phyloP scores from a whole-genome alignment of 176 grass and related monocot genomes.

The Oryza rufipogon region DNA sequence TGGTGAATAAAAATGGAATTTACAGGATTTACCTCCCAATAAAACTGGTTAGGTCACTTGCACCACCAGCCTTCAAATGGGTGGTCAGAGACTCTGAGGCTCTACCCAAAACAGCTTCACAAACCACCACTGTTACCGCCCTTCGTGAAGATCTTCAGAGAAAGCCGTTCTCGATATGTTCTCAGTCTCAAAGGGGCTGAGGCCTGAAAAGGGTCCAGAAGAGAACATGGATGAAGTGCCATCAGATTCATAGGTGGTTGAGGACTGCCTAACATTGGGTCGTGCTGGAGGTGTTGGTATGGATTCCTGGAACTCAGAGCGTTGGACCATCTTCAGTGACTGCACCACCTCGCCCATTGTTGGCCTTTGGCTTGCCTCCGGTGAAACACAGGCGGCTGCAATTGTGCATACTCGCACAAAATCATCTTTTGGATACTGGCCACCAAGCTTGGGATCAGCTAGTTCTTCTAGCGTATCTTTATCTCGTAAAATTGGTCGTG shows the following conservation, averaged over 20 bases:
- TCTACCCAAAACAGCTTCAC: conserved; percentile 41
- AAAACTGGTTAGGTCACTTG: conserved; percentile 28
- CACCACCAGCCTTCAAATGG: conserved; percentile 47
- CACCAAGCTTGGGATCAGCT: conserved; percentile 68
- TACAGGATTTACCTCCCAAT: conserved; percentile 52
- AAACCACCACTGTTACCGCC: conserved; percentile 58
- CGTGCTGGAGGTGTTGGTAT: conserved; percentile 57
- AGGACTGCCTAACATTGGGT: conserved; percentile 54
- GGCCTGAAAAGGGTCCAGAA: conserved; percentile 90
- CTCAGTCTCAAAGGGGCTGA: conserved; percentile 88
- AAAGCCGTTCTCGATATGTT: conserved; percentile 78
- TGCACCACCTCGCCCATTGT: conserved; percentile 99
- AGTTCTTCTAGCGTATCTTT: conserved; percentile 85
- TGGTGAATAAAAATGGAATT: conserved; percentile 54
- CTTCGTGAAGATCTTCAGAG: conserved; percentile 97
- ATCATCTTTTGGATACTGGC: conserved; percentile 87
- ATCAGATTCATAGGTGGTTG: conserved; percentile 84
- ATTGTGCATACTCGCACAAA: conserved; percentile 94
- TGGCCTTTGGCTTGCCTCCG: conserved; percentile 89
- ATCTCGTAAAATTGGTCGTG: conserved; percentile 85
- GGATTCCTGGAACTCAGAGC: conserved; percentile 74
- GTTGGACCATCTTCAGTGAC: conserved; percentile 99
- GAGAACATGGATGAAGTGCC: conserved; percentile 98
- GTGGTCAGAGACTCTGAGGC: conserved; percentile 7
- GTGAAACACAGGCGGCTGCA: conserved; percentile 92